Evolutionary conservation across 192 early-diverging fungal genomes (phyloP), one percentile per base, ranked within the genome.

Genomic region (Coemansia sp.): DNA sequence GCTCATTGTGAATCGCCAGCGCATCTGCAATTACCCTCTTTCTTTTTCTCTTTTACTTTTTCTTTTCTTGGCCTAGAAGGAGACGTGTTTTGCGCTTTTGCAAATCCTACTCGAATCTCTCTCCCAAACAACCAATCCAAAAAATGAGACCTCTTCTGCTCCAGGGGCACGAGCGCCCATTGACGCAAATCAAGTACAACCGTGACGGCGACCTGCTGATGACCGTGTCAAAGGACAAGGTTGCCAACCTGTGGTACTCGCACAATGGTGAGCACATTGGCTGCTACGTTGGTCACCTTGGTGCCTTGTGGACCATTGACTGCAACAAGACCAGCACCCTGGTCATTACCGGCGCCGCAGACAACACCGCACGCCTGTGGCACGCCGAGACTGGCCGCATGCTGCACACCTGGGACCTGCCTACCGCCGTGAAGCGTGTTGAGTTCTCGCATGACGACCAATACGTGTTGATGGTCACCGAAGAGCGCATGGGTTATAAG

Each of bases 101-200:
- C n/a, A n/a, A n/a, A n/a, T n/a, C n/a, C n/a, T 35, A 17, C 27
- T 54, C 53, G 24, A 27, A 27, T 14, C 21, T 9, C 22, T 15
- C 22, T 24, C 44, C 24, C 43, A 41, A 41, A n/a, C n/a, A 7
- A 7, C 29, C 3, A 32, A 2, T 32, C 29, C 22, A 15, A 29
- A 27, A 27, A 26, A 48, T 48, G 80, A 76, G 77, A 54, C 97
- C 97, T 35, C 95, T 98, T 83, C 84, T 99, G 44, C 86, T 97
- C 60, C 90, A 93, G 85, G 97, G 97, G 44, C 97, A 99, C 82
- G 87, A 86, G 44, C 92, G 97, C 84, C 88, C 97, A 36, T 81
- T 99, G 62, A 99, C 97, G 36, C 94, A 94, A 72, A 88, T 99
- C 78, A 93, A 93, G 75, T 99, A 97, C 88, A 99, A 99, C 86